Evolutionary conservation across 805 yeast genomes (phyloP).

Genomic region (Starmera dryadoides): DNA sequence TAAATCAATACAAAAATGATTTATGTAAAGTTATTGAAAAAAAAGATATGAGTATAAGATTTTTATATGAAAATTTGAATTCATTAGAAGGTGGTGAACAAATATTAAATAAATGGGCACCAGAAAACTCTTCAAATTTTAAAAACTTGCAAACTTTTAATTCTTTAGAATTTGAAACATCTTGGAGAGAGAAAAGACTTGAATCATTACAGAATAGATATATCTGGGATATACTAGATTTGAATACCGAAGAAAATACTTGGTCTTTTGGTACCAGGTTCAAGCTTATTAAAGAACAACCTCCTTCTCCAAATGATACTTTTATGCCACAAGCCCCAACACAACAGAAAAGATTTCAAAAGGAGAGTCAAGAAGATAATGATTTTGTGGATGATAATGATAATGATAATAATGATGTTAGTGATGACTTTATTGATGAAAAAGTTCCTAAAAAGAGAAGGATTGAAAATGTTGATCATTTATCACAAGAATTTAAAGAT

Average conservation of each 20-base stretch:
- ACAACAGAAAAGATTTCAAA: constrained; percentile 1
- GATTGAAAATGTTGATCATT: neutral
- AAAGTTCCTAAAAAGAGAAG: neutral
- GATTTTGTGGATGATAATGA: constrained; percentile 1
- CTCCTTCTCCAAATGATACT: neutral
- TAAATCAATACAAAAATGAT: constrained; percentile 13
- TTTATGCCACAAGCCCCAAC: neutral
- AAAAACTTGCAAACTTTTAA: constrained; percentile 14
- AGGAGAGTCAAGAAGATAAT: neutral
- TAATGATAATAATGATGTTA: neutral
- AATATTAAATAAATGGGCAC: constrained; percentile 25
- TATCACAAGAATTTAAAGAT: constrained; percentile 4
- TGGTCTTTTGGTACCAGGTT: constrained; percentile 12
- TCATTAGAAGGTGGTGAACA: constrained; percentile 15
- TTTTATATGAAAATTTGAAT: constrained; percentile 20
- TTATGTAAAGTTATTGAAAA: constrained; percentile 13
- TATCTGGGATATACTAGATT: constrained; percentile 15
- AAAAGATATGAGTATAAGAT: constrained; percentile 26
- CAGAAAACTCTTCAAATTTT: constrained; percentile 21
- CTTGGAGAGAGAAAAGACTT: constrained; percentile 12
- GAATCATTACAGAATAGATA: constrained; percentile 7
- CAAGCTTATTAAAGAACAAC: neutral
- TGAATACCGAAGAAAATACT: constrained; percentile 4
- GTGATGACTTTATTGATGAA: neutral
- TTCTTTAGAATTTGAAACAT: constrained; percentile 4